Percentiles rank a stretch among this genome's conserved stretches.
Conservation (phyloP, 2,329 filamentous ascomycete genomes). For the Sclerotinia minor region DNA sequence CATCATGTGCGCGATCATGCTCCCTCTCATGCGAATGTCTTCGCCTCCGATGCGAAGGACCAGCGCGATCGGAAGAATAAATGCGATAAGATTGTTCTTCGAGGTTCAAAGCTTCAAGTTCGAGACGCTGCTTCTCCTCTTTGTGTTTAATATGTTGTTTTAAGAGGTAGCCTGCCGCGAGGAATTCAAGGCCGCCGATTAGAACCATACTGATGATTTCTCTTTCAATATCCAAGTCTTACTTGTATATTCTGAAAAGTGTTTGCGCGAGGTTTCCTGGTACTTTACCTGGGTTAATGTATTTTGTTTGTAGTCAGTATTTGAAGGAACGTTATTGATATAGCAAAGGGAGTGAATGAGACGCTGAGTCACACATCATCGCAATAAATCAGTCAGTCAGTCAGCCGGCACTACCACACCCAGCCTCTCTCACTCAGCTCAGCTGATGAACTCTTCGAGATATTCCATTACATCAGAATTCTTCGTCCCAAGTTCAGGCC, state of each 20-base stretch:
- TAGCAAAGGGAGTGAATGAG: not conserved
- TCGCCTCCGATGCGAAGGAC: constrained; percentile 16
- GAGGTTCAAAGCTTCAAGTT: constrained; percentile 34
- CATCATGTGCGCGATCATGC: not conserved
- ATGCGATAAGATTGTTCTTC: constrained; percentile 28
- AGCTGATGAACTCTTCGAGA: constrained; percentile 13
- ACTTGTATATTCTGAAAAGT: not conserved
- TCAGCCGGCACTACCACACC: not conserved
- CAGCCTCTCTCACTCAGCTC: constrained; percentile 4
- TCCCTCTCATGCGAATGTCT: constrained; percentile 16
- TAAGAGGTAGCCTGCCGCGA: constrained; percentile 40
- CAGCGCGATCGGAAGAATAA: constrained; percentile 23
- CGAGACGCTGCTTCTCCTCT: constrained; percentile 40
- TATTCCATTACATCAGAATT: not conserved
- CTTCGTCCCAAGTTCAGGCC: not conserved
- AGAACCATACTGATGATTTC: constrained; percentile 49
- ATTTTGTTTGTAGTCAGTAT: not conserved
- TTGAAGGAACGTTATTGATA: not conserved
- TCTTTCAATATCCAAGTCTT: not conserved
- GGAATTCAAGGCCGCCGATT: constrained; percentile 43
- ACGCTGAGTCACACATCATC: constrained; percentile 12
- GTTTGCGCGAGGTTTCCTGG: not conserved
- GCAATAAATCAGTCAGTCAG: not conserved
- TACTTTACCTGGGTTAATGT: constrained; percentile 1
- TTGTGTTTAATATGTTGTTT: constrained; percentile 39